Evolutionary conservation across 2,329 filamentous ascomycete genomes (phyloP), one percentile per base, ranked within the genome.

Genomic region (Magnaporthiopsis rhizophila): DNA sequence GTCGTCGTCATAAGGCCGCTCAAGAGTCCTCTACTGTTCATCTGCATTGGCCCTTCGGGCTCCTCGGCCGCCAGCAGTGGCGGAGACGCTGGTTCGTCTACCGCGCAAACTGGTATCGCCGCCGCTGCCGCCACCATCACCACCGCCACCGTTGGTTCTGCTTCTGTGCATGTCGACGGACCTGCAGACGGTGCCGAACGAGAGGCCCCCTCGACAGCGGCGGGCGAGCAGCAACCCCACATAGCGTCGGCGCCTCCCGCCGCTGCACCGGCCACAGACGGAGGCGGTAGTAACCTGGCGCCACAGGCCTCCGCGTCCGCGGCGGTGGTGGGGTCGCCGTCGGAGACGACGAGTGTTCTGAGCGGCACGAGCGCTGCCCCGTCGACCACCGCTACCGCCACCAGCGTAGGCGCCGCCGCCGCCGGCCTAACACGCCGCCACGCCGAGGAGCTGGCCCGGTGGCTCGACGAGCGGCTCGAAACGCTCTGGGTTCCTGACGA

Each of bases 291-390:
- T 8, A 61, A 21, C 45, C 61, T 59, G 11, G 24, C 24, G 34
- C 58, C 45, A 15, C 61, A 90, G 72, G 94, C 90, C 60, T 90
- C 83, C 34, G 98, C 94, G 28, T 91, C 88, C 60, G 92, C 61
- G 28, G 61, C 53, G 18, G 61, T 34, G 57, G 65, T 74, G 5
- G 76, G 69, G 62, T 78, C 69, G 65, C 77, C 71, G 64, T 78
- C 80, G 62, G 80, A 82, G 63, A 78, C 75, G 7, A 80, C 79
- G 56, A 83, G 80, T 69, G 74, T 83, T 61, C 69, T 75, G 57
- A 38, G 36, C 13, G 36, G 36, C 36, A 38, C 36, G 11, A 82
- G 81, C 67, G 74, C 75, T 0, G 79, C 78, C 11, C 80, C 74
- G 1, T 76, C 77, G 50, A 80, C 80, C n/a, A 78, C 75, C 38